phyloP scores from a whole-genome alignment of 2,329 filamentous ascomycete genomes.

The Aspergillus bombycis region DNA sequence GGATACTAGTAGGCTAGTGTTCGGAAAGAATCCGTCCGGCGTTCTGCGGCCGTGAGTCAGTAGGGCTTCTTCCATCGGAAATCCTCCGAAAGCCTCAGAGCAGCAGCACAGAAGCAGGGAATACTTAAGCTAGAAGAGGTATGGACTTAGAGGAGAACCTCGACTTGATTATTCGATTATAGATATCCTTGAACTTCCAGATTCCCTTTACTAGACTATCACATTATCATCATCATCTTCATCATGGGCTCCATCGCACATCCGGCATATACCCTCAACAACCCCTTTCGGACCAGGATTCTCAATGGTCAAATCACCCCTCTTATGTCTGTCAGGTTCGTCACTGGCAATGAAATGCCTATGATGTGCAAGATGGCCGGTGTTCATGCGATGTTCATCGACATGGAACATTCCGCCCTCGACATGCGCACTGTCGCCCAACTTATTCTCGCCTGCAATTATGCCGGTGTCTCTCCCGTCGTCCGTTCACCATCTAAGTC shows the following conservation, averaged over 20 bases:
- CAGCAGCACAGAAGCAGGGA: neutral
- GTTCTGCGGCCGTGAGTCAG: neutral
- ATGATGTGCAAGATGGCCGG: conserved; percentile 47
- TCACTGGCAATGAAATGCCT: conserved; percentile 21
- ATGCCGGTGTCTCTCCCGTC: conserved; percentile 25
- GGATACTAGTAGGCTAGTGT: neutral
- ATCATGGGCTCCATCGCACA: neutral
- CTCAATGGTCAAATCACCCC: neutral
- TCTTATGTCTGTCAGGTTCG: neutral
- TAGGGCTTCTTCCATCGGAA: neutral
- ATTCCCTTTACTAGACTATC: neutral
- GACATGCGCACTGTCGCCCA: conserved; percentile 41
- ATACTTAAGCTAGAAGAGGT: neutral
- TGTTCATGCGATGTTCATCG: conserved; percentile 48
- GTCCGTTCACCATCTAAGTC: neutral
- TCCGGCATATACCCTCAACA: neutral
- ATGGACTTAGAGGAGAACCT: neutral
- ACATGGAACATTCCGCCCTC: conserved; percentile 50
- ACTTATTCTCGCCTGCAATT: conserved; percentile 44
- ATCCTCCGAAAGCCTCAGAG: neutral
- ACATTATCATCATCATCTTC: neutral
- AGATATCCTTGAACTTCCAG: neutral
- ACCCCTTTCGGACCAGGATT: neutral
- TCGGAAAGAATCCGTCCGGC: neutral
- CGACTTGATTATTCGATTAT: neutral